phyloP scores from a whole-genome alignment of 2,329 filamentous ascomycete genomes.

The Fusarium dlaminii region DNA sequence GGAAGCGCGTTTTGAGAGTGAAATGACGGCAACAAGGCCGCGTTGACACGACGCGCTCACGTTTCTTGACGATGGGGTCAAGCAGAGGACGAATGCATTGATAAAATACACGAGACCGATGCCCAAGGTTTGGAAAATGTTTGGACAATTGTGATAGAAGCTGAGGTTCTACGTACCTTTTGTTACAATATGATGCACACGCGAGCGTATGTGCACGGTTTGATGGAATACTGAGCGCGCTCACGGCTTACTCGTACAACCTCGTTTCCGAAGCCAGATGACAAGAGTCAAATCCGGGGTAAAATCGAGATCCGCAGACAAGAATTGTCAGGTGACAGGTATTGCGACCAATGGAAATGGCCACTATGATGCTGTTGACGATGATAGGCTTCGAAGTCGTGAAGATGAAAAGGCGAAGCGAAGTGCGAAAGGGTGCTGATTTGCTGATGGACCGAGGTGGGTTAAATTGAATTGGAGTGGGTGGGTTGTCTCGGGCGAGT shows the following conservation, averaged over 20 bases:
- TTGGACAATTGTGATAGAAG: background rate
- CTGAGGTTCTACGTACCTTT: constrained; percentile 40
- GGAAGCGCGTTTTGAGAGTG: constrained; percentile 16
- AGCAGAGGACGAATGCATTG: background rate
- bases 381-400: constrained; percentile 63
- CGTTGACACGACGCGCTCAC: constrained; percentile 21
- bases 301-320: constrained; percentile 47
- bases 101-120: background rate
- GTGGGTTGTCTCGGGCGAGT: constrained; percentile 44
- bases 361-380: constrained; percentile 54
- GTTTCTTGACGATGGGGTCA: background rate
- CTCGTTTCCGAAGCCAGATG: constrained; percentile 34
- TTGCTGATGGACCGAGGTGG: constrained; percentile 53
- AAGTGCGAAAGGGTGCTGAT: constrained; percentile 59
- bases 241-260: constrained; percentile 35
- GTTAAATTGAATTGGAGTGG: constrained; percentile 39
- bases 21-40: background rate
- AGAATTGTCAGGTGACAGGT: constrained; percentile 62
- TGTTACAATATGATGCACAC: constrained; percentile 32
- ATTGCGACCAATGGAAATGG: constrained; percentile 58
- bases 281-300: constrained; percentile 38
- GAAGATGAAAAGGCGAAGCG: constrained; percentile 49
- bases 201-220: constrained; percentile 30
- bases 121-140: background rate
- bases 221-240: constrained; percentile 23